Evolutionary conservation across 2,329 filamentous ascomycete genomes (phyloP), one percentile per base, ranked within the genome.

Genomic region (Hypoxylon sp.): DNA sequence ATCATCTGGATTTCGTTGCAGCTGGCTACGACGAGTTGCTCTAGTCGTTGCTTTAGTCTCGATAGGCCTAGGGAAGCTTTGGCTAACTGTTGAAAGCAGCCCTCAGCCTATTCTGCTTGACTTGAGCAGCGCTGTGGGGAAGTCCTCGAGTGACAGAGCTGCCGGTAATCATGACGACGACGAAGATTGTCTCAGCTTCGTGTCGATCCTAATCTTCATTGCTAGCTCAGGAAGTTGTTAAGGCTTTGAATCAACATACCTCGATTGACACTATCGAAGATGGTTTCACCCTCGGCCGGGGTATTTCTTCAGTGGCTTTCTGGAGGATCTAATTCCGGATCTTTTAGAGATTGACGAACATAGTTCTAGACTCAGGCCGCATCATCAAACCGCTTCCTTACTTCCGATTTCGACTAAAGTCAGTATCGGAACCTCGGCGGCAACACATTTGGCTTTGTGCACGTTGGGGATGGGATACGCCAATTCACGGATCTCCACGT

Each of bases 391-490:
- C 11, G 54, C 32, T 37, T 10, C 42, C 32, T 31, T 31, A 46
- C n/a, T 21, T 46, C 32, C 31, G 11, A 44, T 61, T 44, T 6
- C 13, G 60, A 44, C 21, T 32, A 21, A 24, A 61, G 44, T 51
- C 42, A 27, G 19, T 48, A 54, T 52, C 17, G 37, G 58, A 53
- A 24, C 61, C 55, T 65, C 52, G 51, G 19, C 58, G 24, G 51
- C 62, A 19, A 27, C 57, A 53, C 13, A 39, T 42, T 39, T 56
- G 48, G 46, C 17, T 46, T 51, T 39, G 44, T 55, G 50, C 56
- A 51, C 52, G 39, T 50, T n/a, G 46, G 42, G 48, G 58, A 66
- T 31, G 47, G 56, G 53, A 24, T 60, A 59, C 48, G 35, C 32
- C 31, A 50, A 42, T 21, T 17, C 21, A 47, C 21, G 42, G 48